Evolutionary conservation across 2,329 filamentous ascomycete species (phyloP).

Genomic region (Ceratocystis harringtonii): DNA sequence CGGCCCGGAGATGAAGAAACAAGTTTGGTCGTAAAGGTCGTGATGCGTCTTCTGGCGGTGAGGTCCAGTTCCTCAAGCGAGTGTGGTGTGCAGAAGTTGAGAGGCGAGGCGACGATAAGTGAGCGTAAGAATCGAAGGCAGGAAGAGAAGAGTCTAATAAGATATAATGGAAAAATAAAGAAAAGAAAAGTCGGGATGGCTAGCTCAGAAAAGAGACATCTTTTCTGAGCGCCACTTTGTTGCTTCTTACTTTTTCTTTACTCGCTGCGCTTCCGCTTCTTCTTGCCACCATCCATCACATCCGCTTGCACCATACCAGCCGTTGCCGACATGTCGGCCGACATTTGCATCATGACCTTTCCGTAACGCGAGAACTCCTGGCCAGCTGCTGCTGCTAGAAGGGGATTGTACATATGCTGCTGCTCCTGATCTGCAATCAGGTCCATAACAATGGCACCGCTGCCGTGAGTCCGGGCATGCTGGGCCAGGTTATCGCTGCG

Average conservation of each 20-base stretch:
- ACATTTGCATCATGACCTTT: slow-evolving; percentile 68
- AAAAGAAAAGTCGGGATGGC: not conserved
- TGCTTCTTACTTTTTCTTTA: slow-evolving; percentile 25
- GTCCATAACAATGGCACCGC: slow-evolving; percentile 80
- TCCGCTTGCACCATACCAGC: slow-evolving; percentile 40
- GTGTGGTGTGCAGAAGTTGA: not conserved
- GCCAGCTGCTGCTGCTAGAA: slow-evolving; percentile 26
- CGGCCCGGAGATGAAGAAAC: slow-evolving; percentile 20
- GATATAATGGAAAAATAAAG: not conserved
- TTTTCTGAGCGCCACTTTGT: not conserved
- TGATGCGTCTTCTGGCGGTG: slow-evolving; percentile 10
- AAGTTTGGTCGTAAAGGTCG: slow-evolving; percentile 16
- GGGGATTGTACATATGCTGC: slow-evolving; percentile 27
- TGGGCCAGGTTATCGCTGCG: slow-evolving; percentile 94
- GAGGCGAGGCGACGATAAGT: not conserved
- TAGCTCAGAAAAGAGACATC: not conserved
- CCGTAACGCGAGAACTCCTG: slow-evolving; percentile 56
- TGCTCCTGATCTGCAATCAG: slow-evolving; percentile 54
- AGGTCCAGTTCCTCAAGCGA: not conserved
- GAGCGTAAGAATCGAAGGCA: slow-evolving; percentile 9
- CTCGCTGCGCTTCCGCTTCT: slow-evolving; percentile 58
- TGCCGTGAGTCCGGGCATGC: slow-evolving; percentile 85
- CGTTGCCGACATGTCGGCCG: slow-evolving; percentile 40
- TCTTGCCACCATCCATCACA: slow-evolving; percentile 35
- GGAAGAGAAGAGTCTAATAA: not conserved